Percentiles rank a stretch among this genome's conserved stretches.
These are phyloP conservation scores for Phytophthora ramorum DNA, from an alignment of 352 stramenopile species.

Conservation along the genomic window DNA sequence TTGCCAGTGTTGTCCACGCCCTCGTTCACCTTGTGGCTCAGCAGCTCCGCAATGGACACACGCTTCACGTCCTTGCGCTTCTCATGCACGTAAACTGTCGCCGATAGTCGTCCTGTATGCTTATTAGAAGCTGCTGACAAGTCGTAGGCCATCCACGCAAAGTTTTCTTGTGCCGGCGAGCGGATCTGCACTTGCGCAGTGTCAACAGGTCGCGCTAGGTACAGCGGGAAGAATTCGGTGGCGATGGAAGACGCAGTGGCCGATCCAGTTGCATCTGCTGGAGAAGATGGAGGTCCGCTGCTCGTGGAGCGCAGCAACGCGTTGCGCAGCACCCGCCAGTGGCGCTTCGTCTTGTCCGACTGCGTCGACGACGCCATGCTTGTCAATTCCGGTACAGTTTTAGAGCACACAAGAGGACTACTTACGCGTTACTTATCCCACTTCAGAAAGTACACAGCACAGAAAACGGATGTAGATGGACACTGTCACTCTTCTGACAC, in stretches of 20 bases:
- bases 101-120: background rate
- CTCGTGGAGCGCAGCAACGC: constrained; percentile 50
- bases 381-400: constrained; percentile 16
- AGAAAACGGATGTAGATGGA: background rate
- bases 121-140: constrained; percentile 4
- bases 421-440: constrained; percentile 12
- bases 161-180: constrained; percentile 35
- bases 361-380: constrained; percentile 20
- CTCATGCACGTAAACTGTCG: constrained; percentile 63
- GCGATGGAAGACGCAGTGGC: constrained; percentile 66
- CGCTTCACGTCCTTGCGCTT: constrained; percentile 62
- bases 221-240: constrained; percentile 72
- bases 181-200: constrained; percentile 12
- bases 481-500: constrained; percentile 1
- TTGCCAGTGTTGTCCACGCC: constrained; percentile 91
- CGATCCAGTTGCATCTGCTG: background rate
- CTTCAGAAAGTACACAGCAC: background rate
- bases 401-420: background rate
- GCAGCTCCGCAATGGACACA: constrained; percentile 67
- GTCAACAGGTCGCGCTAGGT: constrained; percentile 19
- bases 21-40: constrained; percentile 80
- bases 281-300: background rate
- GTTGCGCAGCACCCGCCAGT: constrained; percentile 77
- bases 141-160: constrained; percentile 64
- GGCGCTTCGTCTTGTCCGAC: constrained; percentile 52